These are phyloP conservation scores for Helichrysum umbraculigerum DNA, from an alignment of 129 eudicot species.

Conservation along the genomic window DNA sequence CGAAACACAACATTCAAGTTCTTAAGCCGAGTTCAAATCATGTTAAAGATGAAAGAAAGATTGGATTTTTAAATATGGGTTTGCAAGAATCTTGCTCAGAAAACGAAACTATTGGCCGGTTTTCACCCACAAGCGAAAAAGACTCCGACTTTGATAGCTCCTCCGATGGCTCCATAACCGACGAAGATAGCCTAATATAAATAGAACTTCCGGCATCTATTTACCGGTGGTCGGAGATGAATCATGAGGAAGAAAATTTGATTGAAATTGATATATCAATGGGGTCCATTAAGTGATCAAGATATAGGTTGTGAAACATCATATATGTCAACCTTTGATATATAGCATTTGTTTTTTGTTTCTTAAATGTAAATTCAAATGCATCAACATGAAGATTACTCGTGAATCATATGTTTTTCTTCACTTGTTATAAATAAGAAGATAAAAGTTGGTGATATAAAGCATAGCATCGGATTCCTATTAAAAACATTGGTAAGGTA, in stretches of 20 bases:
- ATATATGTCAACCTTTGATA: constrained; percentile 1
- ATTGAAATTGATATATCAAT: constrained; percentile 80
- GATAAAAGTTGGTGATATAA: too few relatives aligned
- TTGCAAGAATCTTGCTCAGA: constrained; percentile 44
- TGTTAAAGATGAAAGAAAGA: constrained; percentile 6
- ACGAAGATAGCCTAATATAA: constrained; percentile 80
- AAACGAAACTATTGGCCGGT: constrained; percentile 36
- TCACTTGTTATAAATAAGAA: background rate
- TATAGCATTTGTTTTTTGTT: background rate
- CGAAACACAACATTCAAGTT: constrained; percentile 29
- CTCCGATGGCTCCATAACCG: constrained; percentile 67
- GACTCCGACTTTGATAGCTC: constrained; percentile 51
- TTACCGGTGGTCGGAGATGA: constrained; percentile 42
- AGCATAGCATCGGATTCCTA: too few relatives aligned
- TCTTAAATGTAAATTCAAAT: background rate
- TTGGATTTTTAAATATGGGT: constrained; percentile 15
- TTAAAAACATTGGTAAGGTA: background rate
- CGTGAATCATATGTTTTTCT: background rate
- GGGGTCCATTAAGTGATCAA: constrained; percentile 76
- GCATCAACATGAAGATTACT: background rate
- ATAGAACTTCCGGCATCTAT: constrained; percentile 54
- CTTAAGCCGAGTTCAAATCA: background rate
- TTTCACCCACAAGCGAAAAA: constrained; percentile 45
- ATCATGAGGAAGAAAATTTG: constrained; percentile 68
- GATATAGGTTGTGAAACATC: constrained; percentile 44